phyloP scores from a whole-genome alignment of 768 basidiomycete genomes.

The Auriscalpium vulgare region DNA sequence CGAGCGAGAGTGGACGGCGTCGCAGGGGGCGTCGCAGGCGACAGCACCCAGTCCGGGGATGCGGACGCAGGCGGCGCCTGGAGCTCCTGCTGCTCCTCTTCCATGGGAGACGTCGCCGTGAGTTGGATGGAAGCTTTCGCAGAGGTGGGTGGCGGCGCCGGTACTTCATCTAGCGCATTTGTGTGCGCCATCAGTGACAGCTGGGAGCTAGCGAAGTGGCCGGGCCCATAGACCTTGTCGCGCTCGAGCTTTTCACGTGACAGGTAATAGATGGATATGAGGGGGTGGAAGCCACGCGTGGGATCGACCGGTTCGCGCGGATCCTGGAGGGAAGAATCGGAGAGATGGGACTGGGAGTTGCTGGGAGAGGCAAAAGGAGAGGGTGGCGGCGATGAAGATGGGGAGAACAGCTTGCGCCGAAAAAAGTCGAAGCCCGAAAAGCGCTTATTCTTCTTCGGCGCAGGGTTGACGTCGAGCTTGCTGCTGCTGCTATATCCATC shows the following conservation, averaged over 20 bases:
- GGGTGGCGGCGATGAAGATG: conserved; percentile 35
- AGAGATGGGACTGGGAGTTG: conserved; percentile 48
- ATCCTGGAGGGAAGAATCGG: conserved; percentile 39
- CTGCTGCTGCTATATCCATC: conserved; percentile 34
- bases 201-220: conserved; percentile 90
- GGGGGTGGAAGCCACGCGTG: conserved; percentile 87
- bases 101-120: conserved; percentile 18
- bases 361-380: conserved; percentile 58
- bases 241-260: conserved; percentile 93
- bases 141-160: conserved; percentile 11
- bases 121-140: conserved; percentile 15
- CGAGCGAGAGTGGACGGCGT: conserved; percentile 18
- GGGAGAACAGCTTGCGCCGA: conserved; percentile 76
- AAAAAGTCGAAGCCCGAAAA: conserved; percentile 96
- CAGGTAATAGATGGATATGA: conserved; percentile 96
- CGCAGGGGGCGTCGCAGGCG: conserved; percentile 2
- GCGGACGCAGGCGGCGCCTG: conserved; percentile 18
- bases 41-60: conserved; percentile 7
- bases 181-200: conserved; percentile 38
- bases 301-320: conserved; percentile 58
- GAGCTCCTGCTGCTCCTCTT: conserved; percentile 24
- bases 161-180: conserved; percentile 11
- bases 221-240: conserved; percentile 88
- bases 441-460: conserved; percentile 62
- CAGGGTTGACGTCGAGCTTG: conserved; percentile 23